Percentiles rank a stretch among this genome's conserved stretches.
These are phyloP conservation scores for Terfezia claveryi DNA, from an alignment of 495 filamentous ascomycete genomes.

Conservation along the genomic window DNA sequence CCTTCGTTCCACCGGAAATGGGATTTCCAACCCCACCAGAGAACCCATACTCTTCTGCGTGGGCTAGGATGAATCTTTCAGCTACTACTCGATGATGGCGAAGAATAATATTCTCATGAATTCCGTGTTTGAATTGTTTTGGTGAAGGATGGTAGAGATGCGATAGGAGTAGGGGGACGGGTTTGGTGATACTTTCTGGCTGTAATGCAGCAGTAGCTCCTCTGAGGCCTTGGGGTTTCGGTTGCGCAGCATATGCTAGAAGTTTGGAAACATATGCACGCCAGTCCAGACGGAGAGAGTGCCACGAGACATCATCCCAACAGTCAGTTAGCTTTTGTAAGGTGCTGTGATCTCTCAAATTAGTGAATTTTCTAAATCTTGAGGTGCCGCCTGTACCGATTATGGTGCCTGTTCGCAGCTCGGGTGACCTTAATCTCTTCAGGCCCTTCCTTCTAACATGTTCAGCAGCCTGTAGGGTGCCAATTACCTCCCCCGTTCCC, in stretches of 20 bases:
- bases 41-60: constrained; percentile 9
- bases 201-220: no score
- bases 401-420: no score
- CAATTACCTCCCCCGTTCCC: constrained; percentile 9
- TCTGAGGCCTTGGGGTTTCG: no score
- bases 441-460: background rate
- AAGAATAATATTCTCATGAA: constrained; percentile 8
- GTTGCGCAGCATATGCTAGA: background rate
- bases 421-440: background rate
- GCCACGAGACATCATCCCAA: background rate
- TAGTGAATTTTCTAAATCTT: background rate
- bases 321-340: no score
- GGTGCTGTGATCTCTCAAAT: no score
- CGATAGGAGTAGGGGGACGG: background rate
- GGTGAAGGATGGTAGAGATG: constrained; percentile 3
- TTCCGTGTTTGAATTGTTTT: constrained; percentile 6
- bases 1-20: background rate
- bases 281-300: constrained; percentile 7
- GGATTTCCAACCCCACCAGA: constrained; percentile 7
- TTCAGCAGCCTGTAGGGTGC: constrained; percentile 2
- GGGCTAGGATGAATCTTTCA: constrained; percentile 13
- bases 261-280: constrained; percentile 4
- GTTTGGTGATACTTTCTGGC: no score
- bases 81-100: constrained; percentile 10
- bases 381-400: background rate